Conservation (phyloP, 129 eudicot genomes). For the Solidago caesia region DNA sequence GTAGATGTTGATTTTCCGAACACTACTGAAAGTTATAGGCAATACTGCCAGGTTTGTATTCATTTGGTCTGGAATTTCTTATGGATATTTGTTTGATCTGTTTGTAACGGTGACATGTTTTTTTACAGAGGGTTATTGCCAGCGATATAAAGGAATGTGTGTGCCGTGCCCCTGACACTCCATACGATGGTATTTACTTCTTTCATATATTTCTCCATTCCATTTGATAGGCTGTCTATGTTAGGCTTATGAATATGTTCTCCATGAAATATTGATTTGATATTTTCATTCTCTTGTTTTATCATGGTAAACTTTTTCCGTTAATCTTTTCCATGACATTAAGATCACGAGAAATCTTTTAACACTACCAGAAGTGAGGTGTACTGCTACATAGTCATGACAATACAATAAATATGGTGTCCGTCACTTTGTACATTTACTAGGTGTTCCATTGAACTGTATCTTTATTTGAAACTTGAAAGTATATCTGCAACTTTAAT, state of each 20-base stretch:
- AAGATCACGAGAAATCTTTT: not conserved
- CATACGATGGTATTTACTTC: constrained; percentile 75
- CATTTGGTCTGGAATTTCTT: not conserved
- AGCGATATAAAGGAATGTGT: constrained; percentile 96
- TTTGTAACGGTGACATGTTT: constrained; percentile 11
- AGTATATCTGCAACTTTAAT: not conserved
- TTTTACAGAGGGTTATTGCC: constrained; percentile 82
- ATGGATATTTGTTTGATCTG: constrained; percentile 8
- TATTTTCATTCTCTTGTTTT: not conserved
- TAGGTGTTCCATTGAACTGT: not conserved
- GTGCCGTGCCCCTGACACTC: constrained; percentile 99
- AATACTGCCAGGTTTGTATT: constrained; percentile 78
- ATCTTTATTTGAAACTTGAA: not conserved
- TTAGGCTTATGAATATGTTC: not conserved
- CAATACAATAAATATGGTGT: not conserved
- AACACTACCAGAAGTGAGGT: not conserved
- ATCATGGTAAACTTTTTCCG: not conserved
- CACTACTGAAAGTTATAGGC: constrained; percentile 91
- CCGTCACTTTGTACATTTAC: not conserved
- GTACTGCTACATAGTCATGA: not conserved
- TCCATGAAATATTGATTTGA: not conserved
- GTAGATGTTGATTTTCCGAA: constrained; percentile 85
- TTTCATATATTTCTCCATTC: not conserved
- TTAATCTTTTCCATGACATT: not conserved
- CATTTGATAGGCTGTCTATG: not conserved